Base-by-base conservation (phyloP, 2,329 filamentous ascomycete species). In the Albophoma yamanashiensis region DNA sequence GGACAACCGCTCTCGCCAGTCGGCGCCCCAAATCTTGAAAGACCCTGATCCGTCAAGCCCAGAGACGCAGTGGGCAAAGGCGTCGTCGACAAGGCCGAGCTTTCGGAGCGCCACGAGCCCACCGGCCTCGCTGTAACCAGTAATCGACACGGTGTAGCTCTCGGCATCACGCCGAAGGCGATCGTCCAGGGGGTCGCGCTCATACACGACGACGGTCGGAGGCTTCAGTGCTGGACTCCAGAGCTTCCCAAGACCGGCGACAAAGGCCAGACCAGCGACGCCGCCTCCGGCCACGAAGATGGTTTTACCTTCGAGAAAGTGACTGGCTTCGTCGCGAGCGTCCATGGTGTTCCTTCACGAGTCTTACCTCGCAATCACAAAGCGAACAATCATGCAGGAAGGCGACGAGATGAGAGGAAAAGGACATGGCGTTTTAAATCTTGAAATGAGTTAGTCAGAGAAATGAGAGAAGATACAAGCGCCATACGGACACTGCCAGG, bases 281-380 rank as follows among this genome's bases (percentile, higher is more conserved):
- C 78, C 78, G 25, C 69, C 76, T 6, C 78, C 78, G 4, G 74
- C 70, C 11, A 80, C 67, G 27, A 78, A 68, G 58, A 79, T 76
- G 42, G 69, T 74, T 64, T 78, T 78, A 17, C 72, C 70, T 6
- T 71, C 66, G 20, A 78, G 70, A 56, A 73, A 69, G 57, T 68
- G 71, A n/a, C 31, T 34, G 55, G 17, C 15, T 36, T 58, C 36
- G 20, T 56, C 36, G 31, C 52, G 38, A 15, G 62, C 14, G 20
- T 60, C 64, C 67, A 67, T 67, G 52, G 43, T 27, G 31, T 17
- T 12, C 47, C 25, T 9, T 14, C 25, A 22, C 31, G 55, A 7
- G 36, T 27, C n/a, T 15, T 42, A 5, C 22, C 20, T 17, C 22
- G 39, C 11, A 14, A 15, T 22, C 14, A 25, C 17, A 25, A 15